Conservation (phyloP, 2,329 filamentous ascomycete genomes). For the Ceratocystis lukuohia region DNA sequence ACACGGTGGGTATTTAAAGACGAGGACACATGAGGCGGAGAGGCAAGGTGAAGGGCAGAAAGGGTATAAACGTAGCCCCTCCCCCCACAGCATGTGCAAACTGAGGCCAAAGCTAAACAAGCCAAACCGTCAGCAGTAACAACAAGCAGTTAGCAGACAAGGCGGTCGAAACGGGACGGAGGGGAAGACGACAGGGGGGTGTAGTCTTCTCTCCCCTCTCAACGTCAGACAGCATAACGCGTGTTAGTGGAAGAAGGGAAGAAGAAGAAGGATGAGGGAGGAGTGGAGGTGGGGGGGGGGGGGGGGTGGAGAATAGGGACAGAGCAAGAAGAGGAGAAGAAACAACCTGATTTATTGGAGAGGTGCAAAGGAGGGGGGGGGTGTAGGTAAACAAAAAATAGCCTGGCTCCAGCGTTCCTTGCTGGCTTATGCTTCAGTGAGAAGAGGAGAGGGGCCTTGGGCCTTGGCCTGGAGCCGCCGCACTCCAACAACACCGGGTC, state of each 20-base stretch:
- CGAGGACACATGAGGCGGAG: background rate
- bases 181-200: background rate
- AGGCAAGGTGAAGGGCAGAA: background rate
- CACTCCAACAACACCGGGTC: no score
- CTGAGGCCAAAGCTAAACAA: background rate
- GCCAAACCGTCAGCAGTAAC: background rate
- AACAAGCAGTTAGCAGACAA: background rate
- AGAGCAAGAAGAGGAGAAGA: background rate
- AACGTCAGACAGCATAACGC: background rate
- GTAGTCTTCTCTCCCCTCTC: background rate
- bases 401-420: background rate
- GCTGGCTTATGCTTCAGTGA: no score
- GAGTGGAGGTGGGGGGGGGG: background rate
- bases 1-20: constrained; percentile 16
- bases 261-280: background rate
- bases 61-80: background rate
- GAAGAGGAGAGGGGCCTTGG: no score
- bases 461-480: no score
- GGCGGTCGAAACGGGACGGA: constrained; percentile 4
- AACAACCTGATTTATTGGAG: background rate
- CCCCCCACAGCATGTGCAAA: background rate
- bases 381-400: background rate
- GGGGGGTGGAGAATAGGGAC: background rate
- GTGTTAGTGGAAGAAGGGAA: background rate
- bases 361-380: background rate